Evolutionary conservation across 148 eudicot genomes (phyloP).

Genomic region (Camellia granthamiana): DNA sequence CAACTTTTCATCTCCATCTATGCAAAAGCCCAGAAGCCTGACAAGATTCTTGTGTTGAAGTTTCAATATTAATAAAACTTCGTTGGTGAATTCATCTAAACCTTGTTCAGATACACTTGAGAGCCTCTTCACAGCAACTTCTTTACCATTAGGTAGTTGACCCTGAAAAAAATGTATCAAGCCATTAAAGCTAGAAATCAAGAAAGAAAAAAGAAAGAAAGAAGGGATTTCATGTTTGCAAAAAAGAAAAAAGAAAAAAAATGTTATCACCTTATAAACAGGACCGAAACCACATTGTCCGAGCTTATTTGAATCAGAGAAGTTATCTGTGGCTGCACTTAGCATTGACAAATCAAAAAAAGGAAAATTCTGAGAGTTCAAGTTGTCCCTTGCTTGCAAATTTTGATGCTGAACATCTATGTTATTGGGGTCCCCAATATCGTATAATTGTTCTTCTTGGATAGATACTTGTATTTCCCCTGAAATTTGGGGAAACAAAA

Average conservation of each 20-base stretch:
- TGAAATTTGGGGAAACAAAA: background rate
- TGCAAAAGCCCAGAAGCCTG: conserved; percentile 38
- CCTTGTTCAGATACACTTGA: conserved; percentile 40
- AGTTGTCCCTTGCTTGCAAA: conserved; percentile 8
- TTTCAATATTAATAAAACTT: conserved; percentile 33
- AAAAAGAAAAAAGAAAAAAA: no score
- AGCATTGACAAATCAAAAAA: conserved; percentile 19
- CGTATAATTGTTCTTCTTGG: background rate
- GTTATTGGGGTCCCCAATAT: background rate
- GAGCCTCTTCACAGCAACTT: conserved; percentile 31
- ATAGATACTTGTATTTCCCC: background rate
- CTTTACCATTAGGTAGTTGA: conserved; percentile 28
- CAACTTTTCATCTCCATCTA: no score
- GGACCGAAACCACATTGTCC: conserved; percentile 51
- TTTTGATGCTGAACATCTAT: background rate
- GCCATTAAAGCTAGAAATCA: no score
- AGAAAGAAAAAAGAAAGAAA: no score
- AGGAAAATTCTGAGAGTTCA: conserved; percentile 6
- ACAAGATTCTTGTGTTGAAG: conserved; percentile 54
- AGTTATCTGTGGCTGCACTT: conserved; percentile 27
- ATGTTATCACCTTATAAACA: conserved; percentile 35
- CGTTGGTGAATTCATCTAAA: conserved; percentile 38
- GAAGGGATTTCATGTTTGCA: background rate
- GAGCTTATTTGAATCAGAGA: conserved; percentile 24
- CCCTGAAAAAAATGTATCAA: conserved; percentile 25